phyloP scores from a whole-genome alignment of 306 rosid species.

The Acmispon strigosus region DNA sequence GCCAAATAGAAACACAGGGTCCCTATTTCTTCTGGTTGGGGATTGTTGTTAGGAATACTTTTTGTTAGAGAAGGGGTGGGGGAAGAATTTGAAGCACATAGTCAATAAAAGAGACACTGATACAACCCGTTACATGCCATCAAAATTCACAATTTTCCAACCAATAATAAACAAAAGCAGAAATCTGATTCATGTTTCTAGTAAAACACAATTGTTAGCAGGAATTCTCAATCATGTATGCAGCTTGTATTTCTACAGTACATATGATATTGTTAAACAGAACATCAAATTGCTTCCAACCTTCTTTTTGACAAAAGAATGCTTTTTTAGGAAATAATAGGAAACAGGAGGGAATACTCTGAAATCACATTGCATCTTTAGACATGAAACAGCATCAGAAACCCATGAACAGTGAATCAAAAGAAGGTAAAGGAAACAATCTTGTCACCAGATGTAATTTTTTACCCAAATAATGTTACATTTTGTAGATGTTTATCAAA shows the following conservation, averaged over 20 bases:
- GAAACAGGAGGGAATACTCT: neutral
- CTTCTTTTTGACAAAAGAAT: neutral
- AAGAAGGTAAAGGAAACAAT: too few species aligned
- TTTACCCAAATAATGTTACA: too few species aligned
- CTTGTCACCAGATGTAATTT: too few species aligned
- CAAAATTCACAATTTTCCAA: neutral
- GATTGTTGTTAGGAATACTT: too few species aligned
- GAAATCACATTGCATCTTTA: too few species aligned
- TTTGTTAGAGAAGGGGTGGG: neutral
- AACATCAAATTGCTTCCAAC: neutral
- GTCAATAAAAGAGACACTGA: neutral
- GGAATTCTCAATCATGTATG: neutral
- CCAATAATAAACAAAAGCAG: neutral
- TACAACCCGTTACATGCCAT: neutral
- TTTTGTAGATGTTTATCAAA: too few species aligned
- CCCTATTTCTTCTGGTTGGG: neutral
- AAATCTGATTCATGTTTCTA: neutral
- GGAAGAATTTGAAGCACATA: neutral
- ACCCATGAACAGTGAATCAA: too few species aligned
- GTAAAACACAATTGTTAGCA: neutral
- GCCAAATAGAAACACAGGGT: neutral
- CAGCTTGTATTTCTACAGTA: neutral
- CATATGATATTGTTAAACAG: neutral
- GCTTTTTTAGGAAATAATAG: neutral
- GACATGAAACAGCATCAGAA: too few species aligned